Evolutionary conservation across 306 rosid genomes (phyloP).

Genomic region (Cajanus cajan): DNA sequence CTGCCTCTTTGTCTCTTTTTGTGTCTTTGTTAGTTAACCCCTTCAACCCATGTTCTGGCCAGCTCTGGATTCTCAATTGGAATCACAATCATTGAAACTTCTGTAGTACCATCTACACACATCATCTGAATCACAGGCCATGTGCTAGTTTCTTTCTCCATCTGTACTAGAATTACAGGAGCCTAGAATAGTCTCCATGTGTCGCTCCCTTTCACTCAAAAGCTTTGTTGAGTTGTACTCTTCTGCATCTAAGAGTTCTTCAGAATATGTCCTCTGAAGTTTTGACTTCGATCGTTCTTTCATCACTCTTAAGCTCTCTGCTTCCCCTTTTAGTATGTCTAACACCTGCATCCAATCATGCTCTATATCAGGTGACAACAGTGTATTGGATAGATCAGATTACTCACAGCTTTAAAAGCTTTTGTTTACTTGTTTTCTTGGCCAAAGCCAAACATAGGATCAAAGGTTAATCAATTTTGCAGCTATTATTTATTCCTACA

Average conservation of each 20-base stretch:
- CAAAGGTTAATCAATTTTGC: background rate
- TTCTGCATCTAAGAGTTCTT: slow-evolving; percentile 78
- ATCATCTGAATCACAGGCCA: slow-evolving; percentile 6
- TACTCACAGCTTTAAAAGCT: no score
- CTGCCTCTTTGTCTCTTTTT: background rate
- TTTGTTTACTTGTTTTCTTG: background rate
- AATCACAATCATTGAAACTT: slow-evolving; percentile 18
- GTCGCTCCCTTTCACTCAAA: slow-evolving; percentile 51
- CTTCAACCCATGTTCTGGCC: slow-evolving; percentile 19
- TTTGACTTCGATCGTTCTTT: slow-evolving; percentile 51
- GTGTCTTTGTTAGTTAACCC: background rate
- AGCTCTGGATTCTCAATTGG: slow-evolving; percentile 16
- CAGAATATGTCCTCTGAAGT: slow-evolving; percentile 71
- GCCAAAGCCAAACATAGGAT: background rate
- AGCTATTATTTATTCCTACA: background rate
- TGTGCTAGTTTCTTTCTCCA: background rate
- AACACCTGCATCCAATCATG: slow-evolving; percentile 51
- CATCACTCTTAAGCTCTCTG: slow-evolving; percentile 30
- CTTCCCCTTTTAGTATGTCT: slow-evolving; percentile 58
- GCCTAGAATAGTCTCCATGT: slow-evolving; percentile 57
- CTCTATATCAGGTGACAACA: background rate
- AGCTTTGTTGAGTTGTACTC: slow-evolving; percentile 81
- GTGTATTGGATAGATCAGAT: background rate
- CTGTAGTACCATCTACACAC: slow-evolving; percentile 11
- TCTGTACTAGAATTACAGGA: slow-evolving; percentile 16